phyloP scores from a whole-genome alignment of 2,329 filamentous ascomycete genomes.

The Cladophialophora exuberans region DNA sequence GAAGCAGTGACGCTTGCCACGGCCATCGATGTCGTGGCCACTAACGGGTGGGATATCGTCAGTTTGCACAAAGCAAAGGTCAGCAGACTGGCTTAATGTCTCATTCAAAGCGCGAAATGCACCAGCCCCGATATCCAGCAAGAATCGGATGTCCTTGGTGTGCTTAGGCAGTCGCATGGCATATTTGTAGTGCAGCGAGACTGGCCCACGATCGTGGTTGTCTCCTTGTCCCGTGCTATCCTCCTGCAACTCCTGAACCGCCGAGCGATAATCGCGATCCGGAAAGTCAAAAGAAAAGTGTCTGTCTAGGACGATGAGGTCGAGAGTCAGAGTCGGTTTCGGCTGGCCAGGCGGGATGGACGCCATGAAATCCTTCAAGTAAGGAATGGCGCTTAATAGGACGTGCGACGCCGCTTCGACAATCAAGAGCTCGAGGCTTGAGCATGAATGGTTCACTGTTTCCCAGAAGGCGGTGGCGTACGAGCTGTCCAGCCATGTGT shows the following conservation, averaged over 20 bases:
- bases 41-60: neutral
- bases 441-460: conserved; percentile 15
- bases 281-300: conserved; percentile 28
- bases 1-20: conserved; percentile 14
- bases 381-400: conserved; percentile 17
- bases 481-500: conserved; percentile 8
- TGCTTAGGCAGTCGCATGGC: conserved; percentile 23
- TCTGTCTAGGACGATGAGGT: conserved; percentile 22
- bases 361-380: conserved; percentile 21
- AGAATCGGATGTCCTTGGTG: conserved; percentile 18
- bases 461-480: conserved; percentile 13
- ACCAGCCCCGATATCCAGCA: conserved; percentile 18
- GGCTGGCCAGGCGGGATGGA: neutral
- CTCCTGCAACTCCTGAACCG: conserved; percentile 12
- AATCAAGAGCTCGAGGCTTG: conserved; percentile 13
- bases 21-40: conserved; percentile 4
- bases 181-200: neutral
- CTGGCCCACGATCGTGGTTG: neutral
- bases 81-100: conserved; percentile 5
- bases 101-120: conserved; percentile 21
- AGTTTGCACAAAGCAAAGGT: conserved; percentile 16
- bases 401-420: conserved; percentile 20
- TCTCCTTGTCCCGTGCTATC: neutral
- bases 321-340: conserved; percentile 18
- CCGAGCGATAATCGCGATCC: conserved; percentile 18